Percentiles rank a stretch among this genome's conserved stretches.
These are phyloP conservation scores for Lipomyces yamadae DNA, from an alignment of 805 yeast species.

Conservation along the genomic window DNA sequence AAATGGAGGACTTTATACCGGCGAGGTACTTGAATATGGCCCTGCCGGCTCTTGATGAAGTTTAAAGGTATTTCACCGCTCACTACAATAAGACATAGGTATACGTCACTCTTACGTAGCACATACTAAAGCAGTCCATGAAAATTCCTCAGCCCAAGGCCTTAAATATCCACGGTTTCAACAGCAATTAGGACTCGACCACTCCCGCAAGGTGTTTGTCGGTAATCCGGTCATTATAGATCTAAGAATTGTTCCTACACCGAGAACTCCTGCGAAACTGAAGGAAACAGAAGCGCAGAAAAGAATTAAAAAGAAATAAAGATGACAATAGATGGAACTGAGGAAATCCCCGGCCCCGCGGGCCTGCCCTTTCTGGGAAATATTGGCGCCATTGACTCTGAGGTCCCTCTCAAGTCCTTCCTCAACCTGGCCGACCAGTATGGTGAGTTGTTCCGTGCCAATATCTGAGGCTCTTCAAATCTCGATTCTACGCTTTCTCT, in stretches of 20 bases:
- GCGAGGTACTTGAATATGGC: slow-evolving; percentile 3
- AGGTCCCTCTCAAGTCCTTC: slow-evolving; percentile 10
- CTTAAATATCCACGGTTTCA: slow-evolving; percentile 3
- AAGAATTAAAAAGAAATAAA: background rate
- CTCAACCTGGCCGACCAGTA: slow-evolving; percentile 10
- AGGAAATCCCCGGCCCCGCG: slow-evolving; percentile 9
- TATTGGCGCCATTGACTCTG: slow-evolving; percentile 5
- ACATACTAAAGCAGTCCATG: slow-evolving; percentile 1
- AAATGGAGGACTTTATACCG: background rate
- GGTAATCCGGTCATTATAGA: slow-evolving; percentile 4
- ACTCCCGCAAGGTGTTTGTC: slow-evolving; percentile 9
- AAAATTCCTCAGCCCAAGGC: background rate
- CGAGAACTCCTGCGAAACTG: slow-evolving; percentile 6
- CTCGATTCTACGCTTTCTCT: slow-evolving; percentile 5
- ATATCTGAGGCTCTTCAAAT: slow-evolving; percentile 5
- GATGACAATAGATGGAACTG: slow-evolving; percentile 4
- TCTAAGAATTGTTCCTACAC: slow-evolving; percentile 5
- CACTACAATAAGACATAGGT: slow-evolving; percentile 7
- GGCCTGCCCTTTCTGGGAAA: slow-evolving; percentile 9
- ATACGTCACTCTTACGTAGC: slow-evolving; percentile 1
- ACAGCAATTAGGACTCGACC: slow-evolving; percentile 4
- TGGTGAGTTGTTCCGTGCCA: slow-evolving; percentile 9
- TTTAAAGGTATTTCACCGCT: slow-evolving; percentile 3
- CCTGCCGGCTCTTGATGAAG: slow-evolving; percentile 1
- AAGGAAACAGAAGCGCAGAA: slow-evolving; percentile 1